Percentiles rank a stretch among this genome's conserved stretches.
Conservation (phyloP, 1,284 basidiomycete genomes). For the Tilletia setariae region DNA sequence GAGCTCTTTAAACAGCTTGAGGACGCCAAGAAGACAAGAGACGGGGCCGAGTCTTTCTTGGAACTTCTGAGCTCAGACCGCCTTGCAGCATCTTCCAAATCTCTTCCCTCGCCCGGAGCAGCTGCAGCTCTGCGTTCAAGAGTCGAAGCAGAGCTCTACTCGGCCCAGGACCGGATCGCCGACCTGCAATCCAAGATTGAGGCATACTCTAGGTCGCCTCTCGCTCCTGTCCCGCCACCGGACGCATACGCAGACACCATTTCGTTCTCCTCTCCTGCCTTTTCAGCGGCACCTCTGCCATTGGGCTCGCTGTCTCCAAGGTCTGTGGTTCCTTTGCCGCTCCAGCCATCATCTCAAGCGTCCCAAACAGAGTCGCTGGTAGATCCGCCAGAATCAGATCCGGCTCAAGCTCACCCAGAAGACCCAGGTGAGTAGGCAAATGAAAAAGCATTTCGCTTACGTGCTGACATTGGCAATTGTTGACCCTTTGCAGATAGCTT, state of each 20-base stretch:
- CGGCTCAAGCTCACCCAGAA: background rate
- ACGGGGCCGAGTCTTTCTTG: background rate
- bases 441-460: too few species aligned
- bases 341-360: background rate
- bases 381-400: background rate
- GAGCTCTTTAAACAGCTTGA: constrained; percentile 1
- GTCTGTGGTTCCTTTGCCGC: background rate
- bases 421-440: background rate
- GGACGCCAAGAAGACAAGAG: background rate
- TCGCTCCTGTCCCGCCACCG: background rate
- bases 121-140: background rate
- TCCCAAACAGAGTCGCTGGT: background rate
- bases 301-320: background rate
- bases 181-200: background rate
- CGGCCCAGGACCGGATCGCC: background rate
- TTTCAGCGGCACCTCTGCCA: background rate
- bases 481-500: too few species aligned
- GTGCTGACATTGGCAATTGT: too few species aligned
- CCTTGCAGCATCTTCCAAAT: constrained; percentile 10
- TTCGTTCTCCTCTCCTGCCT: background rate
- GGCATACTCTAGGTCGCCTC: background rate
- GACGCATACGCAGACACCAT: background rate
- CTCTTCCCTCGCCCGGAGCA: background rate
- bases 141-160: constrained; percentile 13
- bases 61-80: background rate